Evolutionary conservation across 257 asterid genomes (phyloP).

Genomic region (Nicotiana tomentosiformis): DNA sequence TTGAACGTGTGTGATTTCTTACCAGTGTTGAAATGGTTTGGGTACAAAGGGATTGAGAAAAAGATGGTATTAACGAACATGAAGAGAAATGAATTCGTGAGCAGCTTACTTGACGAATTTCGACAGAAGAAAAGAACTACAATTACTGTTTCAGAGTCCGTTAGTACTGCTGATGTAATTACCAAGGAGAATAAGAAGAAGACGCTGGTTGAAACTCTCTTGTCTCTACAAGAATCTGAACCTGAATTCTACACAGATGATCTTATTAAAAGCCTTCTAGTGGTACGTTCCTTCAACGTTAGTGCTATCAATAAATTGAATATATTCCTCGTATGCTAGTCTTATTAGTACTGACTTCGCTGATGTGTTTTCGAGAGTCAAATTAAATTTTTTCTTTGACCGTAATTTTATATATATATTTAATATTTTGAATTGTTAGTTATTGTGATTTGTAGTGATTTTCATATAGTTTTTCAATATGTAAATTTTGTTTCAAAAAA

Average conservation of each 20-base stretch:
- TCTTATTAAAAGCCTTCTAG: constrained; percentile 21
- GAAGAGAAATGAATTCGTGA: constrained; percentile 38
- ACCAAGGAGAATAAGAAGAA: not conserved
- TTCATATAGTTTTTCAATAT: too few species aligned
- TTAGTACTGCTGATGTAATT: too few species aligned
- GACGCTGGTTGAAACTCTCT: constrained; percentile 22
- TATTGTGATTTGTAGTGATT: too few species aligned
- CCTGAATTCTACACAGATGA: constrained; percentile 27
- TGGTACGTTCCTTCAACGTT: constrained; percentile 13
- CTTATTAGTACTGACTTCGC: too few species aligned
- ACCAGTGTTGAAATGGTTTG: constrained; percentile 52
- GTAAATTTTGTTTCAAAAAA: too few species aligned
- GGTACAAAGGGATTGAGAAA: constrained; percentile 46
- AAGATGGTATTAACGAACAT: constrained; percentile 10
- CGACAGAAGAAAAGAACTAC: not conserved
- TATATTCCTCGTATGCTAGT: too few species aligned
- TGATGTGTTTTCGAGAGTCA: too few species aligned
- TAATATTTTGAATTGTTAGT: too few species aligned
- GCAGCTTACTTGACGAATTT: constrained; percentile 2
- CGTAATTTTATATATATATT: too few species aligned
- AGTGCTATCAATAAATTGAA: not conserved
- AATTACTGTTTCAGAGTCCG: not conserved
- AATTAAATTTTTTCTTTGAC: too few species aligned
- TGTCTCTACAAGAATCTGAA: constrained; percentile 21
- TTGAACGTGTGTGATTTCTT: constrained; percentile 43